Evolutionary conservation across 2,329 filamentous ascomycete species (phyloP).

Genomic region (Exophiala bonariae): DNA sequence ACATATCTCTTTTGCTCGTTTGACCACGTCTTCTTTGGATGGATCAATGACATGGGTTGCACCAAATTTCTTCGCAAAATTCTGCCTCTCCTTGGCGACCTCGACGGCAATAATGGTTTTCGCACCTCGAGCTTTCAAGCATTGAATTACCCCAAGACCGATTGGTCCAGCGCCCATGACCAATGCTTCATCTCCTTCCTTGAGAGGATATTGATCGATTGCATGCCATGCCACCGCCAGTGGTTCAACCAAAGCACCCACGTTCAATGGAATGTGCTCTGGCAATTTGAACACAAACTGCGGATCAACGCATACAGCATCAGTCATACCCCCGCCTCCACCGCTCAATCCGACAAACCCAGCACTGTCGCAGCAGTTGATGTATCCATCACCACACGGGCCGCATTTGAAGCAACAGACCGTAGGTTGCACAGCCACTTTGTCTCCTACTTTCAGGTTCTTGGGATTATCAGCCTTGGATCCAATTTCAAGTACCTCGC

Average conservation of each 20-base stretch:
- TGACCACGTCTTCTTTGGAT: constrained; percentile 45
- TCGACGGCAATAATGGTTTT: constrained; percentile 60
- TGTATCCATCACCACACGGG: constrained; percentile 53
- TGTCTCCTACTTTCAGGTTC: constrained; percentile 53
- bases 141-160: constrained; percentile 60
- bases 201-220: constrained; percentile 50
- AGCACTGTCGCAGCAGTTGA: constrained; percentile 60
- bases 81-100: constrained; percentile 50
- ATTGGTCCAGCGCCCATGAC: constrained; percentile 65
- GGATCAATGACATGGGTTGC: constrained; percentile 58
- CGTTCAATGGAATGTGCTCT: constrained; percentile 51
- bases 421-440: constrained; percentile 61
- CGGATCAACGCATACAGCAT: constrained; percentile 54
- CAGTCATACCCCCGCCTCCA: constrained; percentile 58
- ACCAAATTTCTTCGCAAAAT: constrained; percentile 55
- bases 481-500: constrained; percentile 60
- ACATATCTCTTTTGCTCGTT: constrained; percentile 48
- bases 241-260: constrained; percentile 63
- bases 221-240: constrained; percentile 67
- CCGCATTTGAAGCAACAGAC: constrained; percentile 58
- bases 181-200: constrained; percentile 49
- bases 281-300: constrained; percentile 53
- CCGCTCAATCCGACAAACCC: constrained; percentile 54
- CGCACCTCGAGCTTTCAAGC: constrained; percentile 55
- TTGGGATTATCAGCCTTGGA: constrained; percentile 39